These are phyloP conservation scores for Magnaporthiopsis poae DNA, from an alignment of 2,329 filamentous ascomycete genomes.

Conservation along the genomic window DNA sequence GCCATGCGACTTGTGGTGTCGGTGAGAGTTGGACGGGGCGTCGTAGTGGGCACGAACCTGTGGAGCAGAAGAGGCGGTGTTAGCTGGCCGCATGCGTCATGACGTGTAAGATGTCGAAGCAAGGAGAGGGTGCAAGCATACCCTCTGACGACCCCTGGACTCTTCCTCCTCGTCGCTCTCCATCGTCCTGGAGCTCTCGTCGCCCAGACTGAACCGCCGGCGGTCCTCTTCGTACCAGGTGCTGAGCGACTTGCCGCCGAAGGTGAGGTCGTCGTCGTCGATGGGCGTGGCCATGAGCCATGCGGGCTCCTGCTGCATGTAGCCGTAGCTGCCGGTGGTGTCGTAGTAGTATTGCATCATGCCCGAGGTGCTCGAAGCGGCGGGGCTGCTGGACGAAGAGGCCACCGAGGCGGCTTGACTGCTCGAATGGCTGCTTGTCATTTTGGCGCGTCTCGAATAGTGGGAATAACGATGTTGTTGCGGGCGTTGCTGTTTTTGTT, in stretches of 20 bases:
- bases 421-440: background rate
- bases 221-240: conserved; percentile 52
- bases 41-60: conserved; percentile 7
- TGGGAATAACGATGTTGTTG: background rate
- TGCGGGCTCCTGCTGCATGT: conserved; percentile 9
- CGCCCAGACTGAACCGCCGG: conserved; percentile 29
- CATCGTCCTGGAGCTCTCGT: conserved; percentile 15
- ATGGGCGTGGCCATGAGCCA: conserved; percentile 49
- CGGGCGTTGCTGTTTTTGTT: background rate
- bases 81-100: background rate
- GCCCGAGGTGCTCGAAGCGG: background rate
- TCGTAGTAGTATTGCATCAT: conserved; percentile 1
- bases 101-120: background rate
- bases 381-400: background rate
- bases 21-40: conserved; percentile 1
- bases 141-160: conserved; percentile 30
- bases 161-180: conserved; percentile 25
- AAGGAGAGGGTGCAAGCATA: conserved; percentile 9
- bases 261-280: conserved; percentile 52
- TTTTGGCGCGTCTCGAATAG: background rate
- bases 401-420: background rate
- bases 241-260: conserved; percentile 50
- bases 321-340: background rate
- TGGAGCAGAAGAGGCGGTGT: background rate
- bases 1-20: conserved; percentile 3